Percentiles rank a stretch among this genome's conserved stretches.
Evolutionary conservation across 495 filamentous ascomycete genomes (phyloP).

Genomic region (Sabuloglossum arenarium): DNA sequence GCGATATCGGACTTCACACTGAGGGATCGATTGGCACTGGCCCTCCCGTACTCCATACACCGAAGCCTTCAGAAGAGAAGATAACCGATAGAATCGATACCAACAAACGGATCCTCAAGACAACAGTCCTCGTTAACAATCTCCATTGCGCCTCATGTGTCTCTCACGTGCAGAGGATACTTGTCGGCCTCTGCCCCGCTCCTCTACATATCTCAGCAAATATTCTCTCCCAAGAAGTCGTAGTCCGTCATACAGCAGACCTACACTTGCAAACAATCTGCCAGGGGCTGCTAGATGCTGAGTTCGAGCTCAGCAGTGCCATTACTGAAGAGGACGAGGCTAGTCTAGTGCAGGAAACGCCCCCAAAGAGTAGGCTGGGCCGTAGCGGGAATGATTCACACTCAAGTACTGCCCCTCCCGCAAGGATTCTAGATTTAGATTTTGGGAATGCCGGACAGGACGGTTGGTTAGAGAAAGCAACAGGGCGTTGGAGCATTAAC

Average conservation of each 20-base stretch:
- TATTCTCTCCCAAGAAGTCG: conserved; percentile 3
- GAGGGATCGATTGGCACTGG: not conserved
- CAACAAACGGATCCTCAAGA: not conserved
- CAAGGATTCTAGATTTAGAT: not conserved
- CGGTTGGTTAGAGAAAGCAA: not conserved
- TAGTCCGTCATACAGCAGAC: not conserved
- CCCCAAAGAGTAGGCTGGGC: not conserved
- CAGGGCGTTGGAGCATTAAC: not conserved
- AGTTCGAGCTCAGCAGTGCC: conserved; percentile 3
- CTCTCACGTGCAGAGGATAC: not conserved
- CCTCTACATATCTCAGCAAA: not conserved
- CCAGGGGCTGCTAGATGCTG: not conserved
- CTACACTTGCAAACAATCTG: not conserved
- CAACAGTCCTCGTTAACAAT: conserved; percentile 4
- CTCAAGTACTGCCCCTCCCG: not conserved
- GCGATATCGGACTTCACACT: not conserved
- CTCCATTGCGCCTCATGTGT: conserved; percentile 7
- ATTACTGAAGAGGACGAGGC: not conserved
- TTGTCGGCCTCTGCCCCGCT: not conserved
- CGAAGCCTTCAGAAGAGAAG: not conserved
- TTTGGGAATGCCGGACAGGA: not conserved
- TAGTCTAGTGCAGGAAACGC: not conserved
- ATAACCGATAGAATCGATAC: not conserved
- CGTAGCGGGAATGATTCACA: not conserved
- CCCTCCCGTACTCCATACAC: not conserved